Evolutionary conservation across 257 asterid species (phyloP), one percentile per base, ranked within the genome.

Genomic region (Solanum chaucha): DNA sequence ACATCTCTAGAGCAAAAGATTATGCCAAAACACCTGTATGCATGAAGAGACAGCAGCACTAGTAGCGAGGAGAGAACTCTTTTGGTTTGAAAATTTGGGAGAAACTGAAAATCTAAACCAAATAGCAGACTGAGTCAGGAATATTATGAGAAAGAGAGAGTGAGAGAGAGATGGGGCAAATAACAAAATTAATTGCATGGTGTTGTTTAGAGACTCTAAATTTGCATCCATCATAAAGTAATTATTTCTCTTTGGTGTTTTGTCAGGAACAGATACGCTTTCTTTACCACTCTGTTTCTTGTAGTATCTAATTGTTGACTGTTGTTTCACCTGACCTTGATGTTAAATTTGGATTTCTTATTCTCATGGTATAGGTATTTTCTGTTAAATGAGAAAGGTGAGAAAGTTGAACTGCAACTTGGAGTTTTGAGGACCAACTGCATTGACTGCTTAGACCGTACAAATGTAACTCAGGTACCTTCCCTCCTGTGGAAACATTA

Each of bases 361-460:
- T 22, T 46, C 44, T 24, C 17, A 58, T 28, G 78, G 81, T 59
- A 30, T 87, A 97, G 99, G 96, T 97, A 95, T 88, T 91, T 96
- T 82, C 91, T 97, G 88, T 86, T 93, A 86, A 95, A 94, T 91
- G 98, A 94, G 67, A 95, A 93, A 87, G 97, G 95, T 71, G 96
- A 96, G 92, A 97, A 95, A 88, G 94, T 93, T 84, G 93, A 93
- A 90, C 88, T 87, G 84, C 99, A 97, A 90, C 87, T 87, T 72
- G 99, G 99, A 90, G 93, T 96, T 88, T 96, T 96, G 65, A 93
- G 99, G 92, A 93, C 98, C 88, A 97, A 97, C 87, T 97, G 98
- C 91, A 90, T 97, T 65, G 99, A 96, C 87, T 96, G 99, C 91
- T 93, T 97, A 90, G 99, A 97, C 93, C 97, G 99, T 36, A 97